Conservation (phyloP, 306 rosid species). For the Inga oerstediana region DNA sequence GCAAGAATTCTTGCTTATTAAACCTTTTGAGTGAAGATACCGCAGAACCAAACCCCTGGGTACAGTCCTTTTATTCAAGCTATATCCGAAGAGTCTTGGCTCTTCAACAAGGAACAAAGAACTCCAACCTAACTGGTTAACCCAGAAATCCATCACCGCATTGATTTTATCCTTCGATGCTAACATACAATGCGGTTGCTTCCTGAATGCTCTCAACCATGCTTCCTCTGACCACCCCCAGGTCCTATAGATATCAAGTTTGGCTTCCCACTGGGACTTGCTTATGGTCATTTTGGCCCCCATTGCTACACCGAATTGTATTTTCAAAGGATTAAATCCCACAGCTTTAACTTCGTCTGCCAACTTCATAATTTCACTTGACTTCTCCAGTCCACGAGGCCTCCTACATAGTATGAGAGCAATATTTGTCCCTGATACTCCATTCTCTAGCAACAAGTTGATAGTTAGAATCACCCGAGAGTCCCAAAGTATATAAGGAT, state of each 20-base stretch:
- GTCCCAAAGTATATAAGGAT: background rate
- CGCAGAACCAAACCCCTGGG: constrained; percentile 47
- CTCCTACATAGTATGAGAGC: background rate
- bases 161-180: constrained; percentile 41
- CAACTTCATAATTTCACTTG: background rate
- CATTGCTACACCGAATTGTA: background rate
- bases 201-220: background rate
- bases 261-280: background rate
- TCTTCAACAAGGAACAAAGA: constrained; percentile 20
- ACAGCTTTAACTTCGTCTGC: constrained; percentile 40
- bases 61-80: constrained; percentile 49
- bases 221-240: background rate
- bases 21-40: constrained; percentile 38
- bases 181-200: constrained; percentile 44
- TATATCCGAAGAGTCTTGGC: constrained; percentile 9
- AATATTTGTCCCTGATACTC: background rate
- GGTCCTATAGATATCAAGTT: background rate
- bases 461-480: background rate
- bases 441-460: constrained; percentile 14
- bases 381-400: background rate
- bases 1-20: constrained; percentile 19
- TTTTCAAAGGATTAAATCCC: background rate
- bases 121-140: constrained; percentile 38
- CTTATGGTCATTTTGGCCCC: background rate
- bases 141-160: constrained; percentile 44